Base-by-base conservation (phyloP, 495 filamentous ascomycete genomes). In the Chaetomium fimeti region DNA sequence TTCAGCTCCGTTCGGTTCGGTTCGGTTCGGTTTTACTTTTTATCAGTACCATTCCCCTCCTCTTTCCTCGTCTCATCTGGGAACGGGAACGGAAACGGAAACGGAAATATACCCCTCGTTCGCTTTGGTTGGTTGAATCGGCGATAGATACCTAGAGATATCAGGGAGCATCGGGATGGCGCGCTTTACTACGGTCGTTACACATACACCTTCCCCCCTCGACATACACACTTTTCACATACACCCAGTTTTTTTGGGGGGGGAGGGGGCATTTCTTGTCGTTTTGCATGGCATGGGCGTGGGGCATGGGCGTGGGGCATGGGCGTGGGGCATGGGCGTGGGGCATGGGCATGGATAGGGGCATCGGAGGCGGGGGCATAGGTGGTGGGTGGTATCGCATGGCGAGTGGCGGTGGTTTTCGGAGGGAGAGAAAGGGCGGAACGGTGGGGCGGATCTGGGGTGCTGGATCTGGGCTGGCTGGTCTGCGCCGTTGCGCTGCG, bases 41-140 rank as follows among this genome's bases (percentile, higher is more conserved):
- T n/a, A 32, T 36, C 32, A 36, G 7, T 32, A 32, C 2, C 16
- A 7, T 9, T 8, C 13, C 27, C 3, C 29, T 7, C 32, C 18
- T 13, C 13, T 18, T 20, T 22, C 4, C 4, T 20, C 47, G n/a
- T n/a, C n/a, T n/a, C n/a, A n/a, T n/a, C n/a, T n/a, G n/a, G n/a
- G n/a, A n/a, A n/a, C n/a, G n/a, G n/a, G 1, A 47, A 47, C 15
- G n/a, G n/a, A 47, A 47, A n/a, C 3, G n/a, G 32, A 36, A 36
- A 36, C 32, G 32, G 32, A 36, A 58, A 51, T 64, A 64, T 64
- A 64, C 62, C 62, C 62, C 62, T 32, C 55, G 58, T 45, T 64
- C 62, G 43, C 40, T 57, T 57, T 64, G 24, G 38, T 24, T n/a
- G 36, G 28, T 8, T 47, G 20, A 7, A 32, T 9, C 8, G 32